These are phyloP conservation scores for Helicocarpus griseus DNA, from an alignment of 2,329 filamentous ascomycete genomes.

Conservation along the genomic window DNA sequence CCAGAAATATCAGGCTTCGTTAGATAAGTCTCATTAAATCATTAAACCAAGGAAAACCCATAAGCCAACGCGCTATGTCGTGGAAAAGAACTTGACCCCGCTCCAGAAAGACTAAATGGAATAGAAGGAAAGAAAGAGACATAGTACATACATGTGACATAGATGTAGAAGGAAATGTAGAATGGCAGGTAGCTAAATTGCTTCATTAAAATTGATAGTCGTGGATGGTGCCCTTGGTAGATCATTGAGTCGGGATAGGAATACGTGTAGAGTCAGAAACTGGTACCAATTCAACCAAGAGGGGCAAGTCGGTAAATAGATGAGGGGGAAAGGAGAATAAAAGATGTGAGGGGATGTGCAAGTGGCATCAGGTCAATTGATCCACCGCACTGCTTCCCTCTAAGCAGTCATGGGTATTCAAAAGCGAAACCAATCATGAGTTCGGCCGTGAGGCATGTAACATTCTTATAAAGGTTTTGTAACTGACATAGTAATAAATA, in stretches of 20 bases:
- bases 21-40: too few relatives aligned
- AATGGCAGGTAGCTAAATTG: background rate
- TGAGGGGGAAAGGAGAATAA: too few relatives aligned
- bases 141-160: background rate
- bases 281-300: too few relatives aligned
- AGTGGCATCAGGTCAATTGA: too few relatives aligned
- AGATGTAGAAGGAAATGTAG: background rate
- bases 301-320: too few relatives aligned
- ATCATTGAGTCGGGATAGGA: background rate
- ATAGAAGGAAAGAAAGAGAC: background rate
- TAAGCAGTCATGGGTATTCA: background rate
- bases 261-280: background rate
- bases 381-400: background rate
- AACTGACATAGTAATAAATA: slow-evolving; percentile 7
- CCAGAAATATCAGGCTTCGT: too few relatives aligned
- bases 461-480: slow-evolving; percentile 13
- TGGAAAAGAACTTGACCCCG: background rate
- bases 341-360: too few relatives aligned
- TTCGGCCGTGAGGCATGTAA: slow-evolving; percentile 19
- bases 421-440: slow-evolving; percentile 1
- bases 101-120: background rate
- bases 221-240: background rate
- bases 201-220: background rate
- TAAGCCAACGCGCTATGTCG: too few relatives aligned
- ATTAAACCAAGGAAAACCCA: too few relatives aligned